Evolutionary conservation across 371 early-diverging fungal genomes (phyloP).

Genomic region (Mucor piriformis): DNA sequence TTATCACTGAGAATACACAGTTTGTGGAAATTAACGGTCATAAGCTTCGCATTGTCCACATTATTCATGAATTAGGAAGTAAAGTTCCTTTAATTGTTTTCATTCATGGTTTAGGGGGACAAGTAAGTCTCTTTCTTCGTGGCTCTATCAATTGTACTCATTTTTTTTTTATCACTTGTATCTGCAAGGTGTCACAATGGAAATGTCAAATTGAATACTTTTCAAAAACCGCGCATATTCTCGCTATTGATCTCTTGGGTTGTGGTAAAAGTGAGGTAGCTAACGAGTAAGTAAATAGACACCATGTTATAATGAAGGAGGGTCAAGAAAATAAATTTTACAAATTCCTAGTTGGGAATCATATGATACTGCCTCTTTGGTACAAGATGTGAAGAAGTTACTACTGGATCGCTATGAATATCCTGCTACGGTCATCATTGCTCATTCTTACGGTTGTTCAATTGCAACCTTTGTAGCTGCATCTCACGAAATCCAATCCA

Average conservation of each 20-base stretch:
- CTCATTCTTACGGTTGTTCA: constrained; percentile 74
- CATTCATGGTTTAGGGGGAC: constrained; percentile 76
- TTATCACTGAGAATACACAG: constrained; percentile 54
- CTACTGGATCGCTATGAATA: constrained; percentile 60
- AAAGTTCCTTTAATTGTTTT: constrained; percentile 70
- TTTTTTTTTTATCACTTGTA: not conserved
- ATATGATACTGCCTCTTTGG: constrained; percentile 62
- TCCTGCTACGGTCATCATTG: constrained; percentile 64
- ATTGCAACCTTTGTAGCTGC: constrained; percentile 60
- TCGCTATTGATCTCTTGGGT: constrained; percentile 71
- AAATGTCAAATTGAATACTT: constrained; percentile 70
- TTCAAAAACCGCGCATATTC: constrained; percentile 66
- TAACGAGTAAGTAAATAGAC: constrained; percentile 40
- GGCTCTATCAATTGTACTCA: too few species aligned
- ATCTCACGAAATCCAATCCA: constrained; percentile 29
- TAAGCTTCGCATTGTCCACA: constrained; percentile 65
- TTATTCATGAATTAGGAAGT: constrained; percentile 68
- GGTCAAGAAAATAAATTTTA: not conserved
- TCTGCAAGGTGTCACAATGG: constrained; percentile 65
- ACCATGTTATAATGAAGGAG: not conserved
- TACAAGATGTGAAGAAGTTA: constrained; percentile 55
- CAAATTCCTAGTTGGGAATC: constrained; percentile 45
- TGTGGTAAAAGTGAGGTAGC: constrained; percentile 66
- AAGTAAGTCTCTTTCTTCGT: constrained; percentile 61
- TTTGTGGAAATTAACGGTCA: constrained; percentile 61